phyloP scores from a whole-genome alignment of 352 stramenopile genomes.

The Phytophthora fragariaefolia region DNA sequence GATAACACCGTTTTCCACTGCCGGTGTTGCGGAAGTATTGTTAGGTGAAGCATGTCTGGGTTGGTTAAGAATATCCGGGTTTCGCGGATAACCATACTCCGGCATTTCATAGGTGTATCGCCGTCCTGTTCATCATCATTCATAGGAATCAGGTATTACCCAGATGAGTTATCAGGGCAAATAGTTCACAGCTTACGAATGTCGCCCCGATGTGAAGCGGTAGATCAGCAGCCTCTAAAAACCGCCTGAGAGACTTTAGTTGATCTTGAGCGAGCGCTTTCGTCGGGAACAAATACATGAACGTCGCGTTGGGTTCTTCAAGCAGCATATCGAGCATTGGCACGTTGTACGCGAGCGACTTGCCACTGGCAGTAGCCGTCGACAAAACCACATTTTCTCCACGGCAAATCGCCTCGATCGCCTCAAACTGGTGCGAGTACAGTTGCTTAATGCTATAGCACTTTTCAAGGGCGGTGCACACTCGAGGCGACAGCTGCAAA shows the following conservation, averaged over 20 bases:
- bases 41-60: constrained; percentile 98
- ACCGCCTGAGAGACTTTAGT: constrained; percentile 84
- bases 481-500: constrained; percentile 44
- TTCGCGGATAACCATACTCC: constrained; percentile 83
- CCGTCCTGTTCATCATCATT: constrained; percentile 83
- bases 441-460: constrained; percentile 68
- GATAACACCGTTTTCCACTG: constrained; percentile 90
- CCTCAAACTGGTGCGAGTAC: constrained; percentile 92
- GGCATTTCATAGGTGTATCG: constrained; percentile 92
- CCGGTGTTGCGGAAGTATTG: constrained; percentile 94
- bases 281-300: constrained; percentile 97
- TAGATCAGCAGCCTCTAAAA: constrained; percentile 68
- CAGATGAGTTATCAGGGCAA: not conserved
- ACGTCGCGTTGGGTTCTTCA: constrained; percentile 60
- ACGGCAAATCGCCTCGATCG: constrained; percentile 88
- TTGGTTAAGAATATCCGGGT: constrained; percentile 98
- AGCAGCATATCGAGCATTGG: constrained; percentile 90
- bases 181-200: constrained; percentile 49
- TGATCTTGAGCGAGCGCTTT: constrained; percentile 99
- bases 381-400: constrained; percentile 95
- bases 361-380: constrained; percentile 97
- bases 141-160: not conserved
- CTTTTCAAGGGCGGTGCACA: constrained; percentile 51
- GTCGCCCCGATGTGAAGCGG: constrained; percentile 61
- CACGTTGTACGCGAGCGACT: constrained; percentile 97